Evolutionary conservation across 2,329 filamentous ascomycete species (phyloP), one percentile per base, ranked within the genome.

Genomic region (Paraconiothyrium sp.): DNA sequence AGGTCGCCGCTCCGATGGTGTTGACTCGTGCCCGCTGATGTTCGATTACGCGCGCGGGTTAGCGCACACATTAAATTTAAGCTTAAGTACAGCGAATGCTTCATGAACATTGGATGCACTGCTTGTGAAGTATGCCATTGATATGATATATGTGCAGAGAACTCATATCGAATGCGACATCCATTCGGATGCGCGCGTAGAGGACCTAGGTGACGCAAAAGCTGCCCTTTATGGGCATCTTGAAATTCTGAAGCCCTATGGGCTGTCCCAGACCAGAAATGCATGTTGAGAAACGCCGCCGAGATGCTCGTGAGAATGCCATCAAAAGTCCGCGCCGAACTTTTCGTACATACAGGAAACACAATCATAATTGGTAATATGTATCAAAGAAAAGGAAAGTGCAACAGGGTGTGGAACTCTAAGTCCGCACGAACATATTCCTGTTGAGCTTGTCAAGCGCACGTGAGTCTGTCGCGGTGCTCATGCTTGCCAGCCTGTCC

Each of bases 391-490:
- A 37, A 41, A 32, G 24, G 44, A 35, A 39, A n/a, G 16, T 13
- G 27, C 22, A 44, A 54, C n/a, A 32, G 27, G 22, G 49, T 27
- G 13, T 32, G 30, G 43, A 5, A 8, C 4, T 22, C 13, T 68
- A 32, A 74, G 72, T 74, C 44, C 72, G 68, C 13, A 75, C 72
- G 48, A 75, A 75, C 34, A 76, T 71, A 43, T 60, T 61, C 48
- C 70, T 74, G 67, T 75, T 76, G 57, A 77, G 73, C 59, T 76
- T 76, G 60, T 74, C 70, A 27, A 77, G 61, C 41, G 73, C 74
- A 39, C 63, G 71, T 59, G 70, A 71, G 51, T 76, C 74, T 4
- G 72, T 70, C 10, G 71, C 67, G 9, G 69, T 71, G 61, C 72
- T 77, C 65, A 74, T 76, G 63, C 71, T 74, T 4, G 72, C 72